Evolutionary conservation across 1,284 basidiomycete species (phyloP), one percentile per base, ranked within the genome.

Genomic region (Cutaneotrichosporon sp.): DNA sequence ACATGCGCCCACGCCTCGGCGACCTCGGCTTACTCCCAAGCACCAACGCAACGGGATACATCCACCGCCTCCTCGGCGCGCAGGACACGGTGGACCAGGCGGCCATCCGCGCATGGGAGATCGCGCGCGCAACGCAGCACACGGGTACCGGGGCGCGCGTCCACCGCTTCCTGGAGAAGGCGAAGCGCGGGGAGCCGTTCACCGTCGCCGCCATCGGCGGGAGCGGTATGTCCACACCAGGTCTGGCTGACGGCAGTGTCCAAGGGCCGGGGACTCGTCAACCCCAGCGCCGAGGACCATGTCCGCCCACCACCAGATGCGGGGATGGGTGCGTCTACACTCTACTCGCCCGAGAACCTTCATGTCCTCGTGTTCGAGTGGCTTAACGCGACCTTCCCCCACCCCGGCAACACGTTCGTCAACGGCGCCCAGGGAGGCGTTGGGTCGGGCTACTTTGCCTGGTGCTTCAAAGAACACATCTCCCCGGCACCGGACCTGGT

Each of bases 371-470:
- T 79, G 16, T 79, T 77, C 57, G 68, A 76, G 50, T 78, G 72
- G 68, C 67, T 79, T 24, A 75, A 77, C 59, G 51, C 56, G 18
- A 73, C 72, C 2, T 79, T 78, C 51, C 78, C 75, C 2, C 65
- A 73, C 43, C 56, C 59, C 3, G 53, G 62, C 11, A 76, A 78
- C 59, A 52, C 64, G 29, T 74, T 67, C 29, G 67, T 74, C n/a
- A 80, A 80, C 53, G 79, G 78, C 29, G 79, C 77, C 1, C 76
- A 78, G 56, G 77, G 77, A 9, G 77, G 75, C n/a, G 72, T 76
- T 0, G 77, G 77, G 1, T 67, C 72, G 7, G 72, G 70, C 9
- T 79, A 79, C 54, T 77, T 76, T 63, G 71, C 72, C 2, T 77
- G 76, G 72, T 79, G 77, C 56, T 79, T 75, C 56, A 73, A 76